Evolutionary conservation across 495 filamentous ascomycete species (phyloP).

Genomic region (Podospora pseudocomata): DNA sequence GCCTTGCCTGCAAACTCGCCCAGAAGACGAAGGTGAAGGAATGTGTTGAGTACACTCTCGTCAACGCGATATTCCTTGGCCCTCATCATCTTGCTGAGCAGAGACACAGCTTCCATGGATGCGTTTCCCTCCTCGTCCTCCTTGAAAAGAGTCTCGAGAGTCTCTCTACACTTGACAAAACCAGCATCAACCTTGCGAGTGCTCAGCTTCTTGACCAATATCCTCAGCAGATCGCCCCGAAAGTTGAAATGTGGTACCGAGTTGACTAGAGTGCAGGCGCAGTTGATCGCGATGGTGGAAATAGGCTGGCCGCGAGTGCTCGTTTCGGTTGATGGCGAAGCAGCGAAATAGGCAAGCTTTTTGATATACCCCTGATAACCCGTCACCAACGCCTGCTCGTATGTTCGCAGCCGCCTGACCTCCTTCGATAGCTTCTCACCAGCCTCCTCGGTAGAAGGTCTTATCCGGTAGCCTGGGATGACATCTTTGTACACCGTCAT

Average conservation of each 20-base stretch:
- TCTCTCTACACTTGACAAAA: constrained; percentile 72
- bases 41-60: constrained; percentile 83
- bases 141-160: constrained; percentile 76
- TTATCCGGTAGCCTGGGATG: constrained; percentile 92
- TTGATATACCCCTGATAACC: constrained; percentile 82
- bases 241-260: constrained; percentile 96
- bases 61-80: constrained; percentile 72
- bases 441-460: constrained; percentile 69
- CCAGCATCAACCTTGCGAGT: constrained; percentile 62
- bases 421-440: constrained; percentile 85
- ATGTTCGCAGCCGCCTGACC: constrained; percentile 71
- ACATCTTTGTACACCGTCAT: constrained; percentile 91
- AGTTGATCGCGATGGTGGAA: constrained; percentile 72
- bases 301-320: constrained; percentile 42
- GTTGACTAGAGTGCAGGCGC: constrained; percentile 72
- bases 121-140: constrained; percentile 84
- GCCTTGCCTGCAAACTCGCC: constrained; percentile 81
- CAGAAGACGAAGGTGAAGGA: constrained; percentile 83
- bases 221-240: constrained; percentile 76
- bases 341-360: constrained; percentile 61
- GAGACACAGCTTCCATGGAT: constrained; percentile 78
- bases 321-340: constrained; percentile 36
- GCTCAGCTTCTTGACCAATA: constrained; percentile 79
- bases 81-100: constrained; percentile 93
- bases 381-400: constrained; percentile 76